Conservation (phyloP, 768 basidiomycete species). For the Kwoniella sp. region DNA sequence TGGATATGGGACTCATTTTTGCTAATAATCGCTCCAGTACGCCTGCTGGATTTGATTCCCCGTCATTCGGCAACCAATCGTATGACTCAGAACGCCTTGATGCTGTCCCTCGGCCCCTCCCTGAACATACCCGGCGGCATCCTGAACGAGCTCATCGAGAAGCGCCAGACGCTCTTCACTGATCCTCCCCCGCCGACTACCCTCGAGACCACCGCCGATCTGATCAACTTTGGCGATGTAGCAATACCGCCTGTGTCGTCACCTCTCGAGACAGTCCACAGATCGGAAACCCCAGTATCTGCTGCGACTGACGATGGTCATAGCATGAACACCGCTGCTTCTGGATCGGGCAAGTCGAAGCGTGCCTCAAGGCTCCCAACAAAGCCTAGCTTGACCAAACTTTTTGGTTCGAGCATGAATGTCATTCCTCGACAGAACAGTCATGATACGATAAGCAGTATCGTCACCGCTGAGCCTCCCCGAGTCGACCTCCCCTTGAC, state of each 20-base stretch:
- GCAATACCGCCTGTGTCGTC: conserved; percentile 10
- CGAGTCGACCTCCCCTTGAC: conserved; percentile 28
- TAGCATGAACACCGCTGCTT: no score
- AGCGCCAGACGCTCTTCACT: conserved; percentile 30
- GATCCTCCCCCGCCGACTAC: conserved; percentile 20
- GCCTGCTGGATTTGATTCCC: conserved; percentile 69
- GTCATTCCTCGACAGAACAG: conserved; percentile 2
- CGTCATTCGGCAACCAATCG: conserved; percentile 67
- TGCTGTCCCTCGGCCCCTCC: conserved; percentile 77
- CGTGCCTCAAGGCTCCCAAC: conserved; percentile 17
- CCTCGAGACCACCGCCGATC: conserved; percentile 13
- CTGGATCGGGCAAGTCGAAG: conserved; percentile 9
- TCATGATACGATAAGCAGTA: conserved; percentile 9
- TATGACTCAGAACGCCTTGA: conserved; percentile 86
- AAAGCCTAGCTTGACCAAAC: conserved; percentile 30
- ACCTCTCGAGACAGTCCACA: conserved; percentile 3
- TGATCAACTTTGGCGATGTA: conserved; percentile 39
- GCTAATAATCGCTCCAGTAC: no score
- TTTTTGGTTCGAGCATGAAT: conserved; percentile 19
- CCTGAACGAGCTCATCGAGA: conserved; percentile 37
- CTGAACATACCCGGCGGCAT: conserved; percentile 43
- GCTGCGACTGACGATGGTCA: not conserved
- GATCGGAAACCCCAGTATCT: conserved; percentile 1
- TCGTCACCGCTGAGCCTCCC: conserved; percentile 30
- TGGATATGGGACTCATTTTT: no score